Evolutionary conservation across 805 yeast genomes (phyloP), one percentile per base, ranked within the genome.

Genomic region (Sugiyamaella boreocaroliniensis): DNA sequence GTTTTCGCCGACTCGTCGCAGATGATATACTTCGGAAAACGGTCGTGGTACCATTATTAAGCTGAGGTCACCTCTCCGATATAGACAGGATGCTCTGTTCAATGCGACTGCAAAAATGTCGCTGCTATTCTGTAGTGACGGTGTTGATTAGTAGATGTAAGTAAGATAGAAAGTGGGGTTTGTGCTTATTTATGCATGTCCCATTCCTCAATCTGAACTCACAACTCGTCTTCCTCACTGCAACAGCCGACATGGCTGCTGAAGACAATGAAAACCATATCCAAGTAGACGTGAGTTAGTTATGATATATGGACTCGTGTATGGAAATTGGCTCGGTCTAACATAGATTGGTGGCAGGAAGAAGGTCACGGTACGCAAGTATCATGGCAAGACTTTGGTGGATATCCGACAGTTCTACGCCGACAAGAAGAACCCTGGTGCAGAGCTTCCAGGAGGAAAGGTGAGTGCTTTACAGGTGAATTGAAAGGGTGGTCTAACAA

Each of bases 331-430:
- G 8, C 8, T 14, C 4, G n/a, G 7, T 4, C 40, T 29, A 15
- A 44, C 26, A 12, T 68, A 78, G 71, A 68, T 80, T 48, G 82
- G 83, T 3, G 75, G 74, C 59, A 82, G 76, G 61, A 89, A 88
- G 64, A 78, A 81, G 51, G 85, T 87, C 32, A 79, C 87, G 0
- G 89, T 92, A 15, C 76, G 89, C 53, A 78, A 77, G 58, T 90
- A 81, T 73, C 82, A 85, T 51, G 82, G 82, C 49, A 71, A 72
- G 52, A 78, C 78, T 34, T 70, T 89, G 58, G 80, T 92, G 12
- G 96, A 90, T 62, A 86, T 90, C 50, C 77, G 98, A 54, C 97
- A 90, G 65, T 89, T 74, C 70, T 90, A 88, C 67, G 45, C 54
- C 40, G 16, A 29, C 14, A 42, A 50, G 26, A 32, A 32, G 37